Evolutionary conservation across 1,284 basidiomycete species (phyloP).

Genomic region (Rhodotorula sp.): DNA sequence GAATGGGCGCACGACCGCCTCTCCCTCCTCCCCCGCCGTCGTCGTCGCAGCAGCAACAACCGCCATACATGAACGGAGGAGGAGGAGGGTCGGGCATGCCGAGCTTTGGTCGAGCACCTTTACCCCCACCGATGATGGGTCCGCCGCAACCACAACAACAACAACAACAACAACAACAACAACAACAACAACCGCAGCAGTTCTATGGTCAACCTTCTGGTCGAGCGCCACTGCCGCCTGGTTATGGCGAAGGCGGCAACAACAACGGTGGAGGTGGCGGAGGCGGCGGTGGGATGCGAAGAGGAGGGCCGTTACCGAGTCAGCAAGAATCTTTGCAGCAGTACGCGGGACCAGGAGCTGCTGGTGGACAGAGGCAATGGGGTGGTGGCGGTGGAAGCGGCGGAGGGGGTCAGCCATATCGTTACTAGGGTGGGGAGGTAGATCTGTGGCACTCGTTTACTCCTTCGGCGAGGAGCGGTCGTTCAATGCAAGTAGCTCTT

Average conservation of each 20-base stretch:
- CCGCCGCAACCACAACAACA: too few relatives aligned
- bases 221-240: neutral
- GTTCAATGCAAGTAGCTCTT: too few relatives aligned
- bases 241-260: neutral
- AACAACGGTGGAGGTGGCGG: neutral
- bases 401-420: neutral
- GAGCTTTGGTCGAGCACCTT: neutral
- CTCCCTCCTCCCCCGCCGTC: neutral
- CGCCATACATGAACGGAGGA: neutral
- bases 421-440: neutral
- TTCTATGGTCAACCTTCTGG: neutral
- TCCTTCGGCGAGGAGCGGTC: too few relatives aligned
- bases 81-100: neutral
- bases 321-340: conserved; percentile 21
- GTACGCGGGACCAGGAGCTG: conserved; percentile 3
- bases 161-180: neutral
- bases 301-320: conserved; percentile 21
- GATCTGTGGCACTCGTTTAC: too few relatives aligned
- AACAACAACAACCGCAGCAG: neutral
- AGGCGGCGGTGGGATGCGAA: conserved; percentile 18
- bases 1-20: conserved; percentile 6
- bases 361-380: conserved; percentile 6
- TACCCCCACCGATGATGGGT: neutral
- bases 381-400: conserved; percentile 10
- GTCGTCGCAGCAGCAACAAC: neutral